Conservation (phyloP, 116 monocot species). For the Posidonia oceanica region DNA sequence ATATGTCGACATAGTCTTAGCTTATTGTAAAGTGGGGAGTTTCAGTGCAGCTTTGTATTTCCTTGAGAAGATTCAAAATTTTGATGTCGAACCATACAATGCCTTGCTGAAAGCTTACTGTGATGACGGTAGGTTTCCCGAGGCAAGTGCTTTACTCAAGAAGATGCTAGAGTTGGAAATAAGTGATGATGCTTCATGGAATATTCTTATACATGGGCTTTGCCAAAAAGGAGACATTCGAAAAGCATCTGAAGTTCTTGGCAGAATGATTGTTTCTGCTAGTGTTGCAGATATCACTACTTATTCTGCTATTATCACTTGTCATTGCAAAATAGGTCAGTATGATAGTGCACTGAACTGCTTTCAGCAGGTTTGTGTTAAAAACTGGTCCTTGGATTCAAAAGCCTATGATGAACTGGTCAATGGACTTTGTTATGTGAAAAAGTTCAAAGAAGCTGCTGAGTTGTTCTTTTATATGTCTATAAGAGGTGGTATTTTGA, state of each 20-base stretch:
- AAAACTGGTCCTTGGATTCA: constrained; percentile 31
- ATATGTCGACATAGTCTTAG: constrained; percentile 28
- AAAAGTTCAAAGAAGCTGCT: constrained; percentile 39
- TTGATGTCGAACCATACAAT: constrained; percentile 31
- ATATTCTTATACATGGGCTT: constrained; percentile 29
- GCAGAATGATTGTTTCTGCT: constrained; percentile 48
- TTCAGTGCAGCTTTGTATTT: constrained; percentile 30
- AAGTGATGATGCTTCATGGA: constrained; percentile 36
- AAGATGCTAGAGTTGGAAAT: constrained; percentile 21
- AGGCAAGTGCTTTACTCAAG: constrained; percentile 24
- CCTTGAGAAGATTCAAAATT: constrained; percentile 18
- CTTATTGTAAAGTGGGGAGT: constrained; percentile 31
- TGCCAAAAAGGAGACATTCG: constrained; percentile 23
- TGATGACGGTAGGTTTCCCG: constrained; percentile 12
- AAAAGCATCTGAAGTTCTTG: constrained; percentile 42
- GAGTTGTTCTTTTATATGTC: constrained; percentile 32
- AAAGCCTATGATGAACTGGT: constrained; percentile 33
- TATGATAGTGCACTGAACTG: constrained; percentile 31
- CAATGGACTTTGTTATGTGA: constrained; percentile 33
- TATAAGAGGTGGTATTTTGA: constrained; percentile 16
- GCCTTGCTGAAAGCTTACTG: constrained; percentile 38
- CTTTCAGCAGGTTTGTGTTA: constrained; percentile 17
- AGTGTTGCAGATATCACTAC: constrained; percentile 26
- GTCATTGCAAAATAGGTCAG: constrained; percentile 16
- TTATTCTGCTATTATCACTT: constrained; percentile 38